Evolutionary conservation across 495 filamentous ascomycete genomes (phyloP), one percentile per base, ranked within the genome.

Genomic region (Penicillium odoratum): DNA sequence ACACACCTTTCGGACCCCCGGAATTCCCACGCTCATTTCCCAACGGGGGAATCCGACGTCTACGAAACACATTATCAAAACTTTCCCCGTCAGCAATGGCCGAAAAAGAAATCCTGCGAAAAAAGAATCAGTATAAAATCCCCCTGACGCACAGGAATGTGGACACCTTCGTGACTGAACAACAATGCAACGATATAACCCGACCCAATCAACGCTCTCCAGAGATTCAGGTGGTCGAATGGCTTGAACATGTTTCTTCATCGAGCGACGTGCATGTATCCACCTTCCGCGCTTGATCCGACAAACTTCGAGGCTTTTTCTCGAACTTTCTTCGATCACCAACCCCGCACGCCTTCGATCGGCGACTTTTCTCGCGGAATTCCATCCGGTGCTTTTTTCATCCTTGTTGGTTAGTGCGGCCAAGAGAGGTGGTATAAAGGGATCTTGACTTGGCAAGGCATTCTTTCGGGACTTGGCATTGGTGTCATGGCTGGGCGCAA

Each of bases 151-250:
- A 75, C 25, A 63, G 76, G 16, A 80, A 80, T 52, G 64, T 80
- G 56, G 73, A 78, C 44, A 76, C 65, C n/a, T 70, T 80, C 36
- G 64, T 78, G 45, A 72, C 69, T 1, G 66, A 72, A 25, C 77
- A 79, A 59, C 61, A 69, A 62, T 64, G 66, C 51, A 65, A 79
- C 11, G 64, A 89, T 80, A 88, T 86, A 79, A 61, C 79, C 74
- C 66, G 86, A 79, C 48, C 64, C 67, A 43, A 88, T 82, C 57
- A 81, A 59, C 59, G 75, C 79, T 58, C 73, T 63, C 54, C 83
- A 78, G 72, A 88, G 75, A 51, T 89, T 80, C 79, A 84, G 69
- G 64, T 92, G 82, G 71, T 84, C 74, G 70, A 87, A 83, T 79
- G 89, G 89, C 66, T 91, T 79, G 76, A 83, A 76, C 65, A 83